A percentile compares a stretch with the other conserved stretches of the same genome.
These are phyloP conservation scores for Aspergillus heteromorphus DNA, from an alignment of 495 filamentous ascomycete genomes.

Conservation along the genomic window DNA sequence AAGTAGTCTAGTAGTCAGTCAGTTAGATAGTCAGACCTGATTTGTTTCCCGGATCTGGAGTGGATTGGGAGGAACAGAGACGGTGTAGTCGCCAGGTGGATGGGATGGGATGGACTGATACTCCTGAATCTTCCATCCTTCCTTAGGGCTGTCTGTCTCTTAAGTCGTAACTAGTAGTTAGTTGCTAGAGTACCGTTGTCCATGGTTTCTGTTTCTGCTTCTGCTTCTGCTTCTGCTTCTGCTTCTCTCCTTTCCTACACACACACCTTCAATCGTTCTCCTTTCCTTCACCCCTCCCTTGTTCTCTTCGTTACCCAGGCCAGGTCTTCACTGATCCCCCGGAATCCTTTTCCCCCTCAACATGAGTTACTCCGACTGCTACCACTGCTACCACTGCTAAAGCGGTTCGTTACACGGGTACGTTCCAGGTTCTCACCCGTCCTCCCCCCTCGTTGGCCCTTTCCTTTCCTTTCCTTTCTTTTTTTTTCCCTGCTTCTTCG, in stretches of 20 bases:
- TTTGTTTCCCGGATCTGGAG: background rate
- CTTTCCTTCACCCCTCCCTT: background rate
- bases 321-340: constrained; percentile 3
- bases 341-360: constrained; percentile 4
- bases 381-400: constrained; percentile 12
- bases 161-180: too few relatives aligned
- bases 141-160: background rate
- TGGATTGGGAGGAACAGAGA: background rate
- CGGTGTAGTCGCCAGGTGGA: background rate
- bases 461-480: constrained; percentile 7
- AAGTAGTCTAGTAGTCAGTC: background rate
- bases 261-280: constrained; percentile 1
- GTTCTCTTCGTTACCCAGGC: constrained; percentile 2
- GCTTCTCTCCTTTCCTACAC: constrained; percentile 6
- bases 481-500: constrained; percentile 7
- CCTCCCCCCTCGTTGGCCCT: background rate
- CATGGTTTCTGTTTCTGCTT: too few relatives aligned
- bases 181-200: too few relatives aligned
- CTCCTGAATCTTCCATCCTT: constrained; percentile 4
- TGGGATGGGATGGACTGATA: background rate
- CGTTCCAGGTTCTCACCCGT: constrained; percentile 10
- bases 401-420: constrained; percentile 21
- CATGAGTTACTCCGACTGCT: constrained; percentile 13
- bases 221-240: background rate
- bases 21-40: background rate